Base-by-base conservation (phyloP, 768 basidiomycete species). In the Mycena rosella region DNA sequence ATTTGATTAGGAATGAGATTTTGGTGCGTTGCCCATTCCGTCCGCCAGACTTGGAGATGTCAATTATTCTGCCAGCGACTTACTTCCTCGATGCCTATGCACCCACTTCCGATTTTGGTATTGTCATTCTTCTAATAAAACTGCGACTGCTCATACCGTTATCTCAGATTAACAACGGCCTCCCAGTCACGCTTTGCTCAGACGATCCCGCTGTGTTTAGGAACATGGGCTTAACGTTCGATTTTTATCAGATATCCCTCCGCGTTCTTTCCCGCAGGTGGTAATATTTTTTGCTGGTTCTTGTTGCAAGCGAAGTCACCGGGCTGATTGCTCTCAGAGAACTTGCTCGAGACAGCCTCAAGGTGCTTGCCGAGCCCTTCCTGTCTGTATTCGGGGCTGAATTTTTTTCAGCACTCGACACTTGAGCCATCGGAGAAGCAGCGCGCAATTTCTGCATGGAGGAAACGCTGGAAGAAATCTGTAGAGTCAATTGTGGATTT, bases 241-340 rank as follows among this genome's bases (percentile, higher is more conserved):
- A 94, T 77, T 94, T 89, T 76, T 94, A 85, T 77, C 93, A 94
- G n/a, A n/a, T n/a, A n/a, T n/a, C n/a, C n/a, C n/a, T n/a, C n/a
- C n/a, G n/a, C n/a, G n/a, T n/a, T n/a, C n/a, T n/a, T n/a, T n/a
- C n/a, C n/a, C n/a, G 10, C 13, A 5, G 5, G 10, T 51, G 14
- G 7, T 49, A 32, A 49, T 49, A 13, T 60, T 36, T 48, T 42
- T 4, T 59, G 45, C 58, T 88, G 87, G 89, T 93, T 15, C 76
- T 93, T n/a, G 89, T 87, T 24, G 81, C 88, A 0, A 91, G 89
- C 64, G 91, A 93, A 73, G 73, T 91, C 27, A 89, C 86, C 11
- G 90, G 91, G 18, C 77, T 94, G 18, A 81, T 84, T 44, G 90
- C 89, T 22, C 80, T 93, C 3, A 86, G 87, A 0, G 82, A 87